Percentiles rank a stretch among this genome's conserved stretches.
Conservation (phyloP, 2,329 filamentous ascomycete species). For the Fusarium tupiense region DNA sequence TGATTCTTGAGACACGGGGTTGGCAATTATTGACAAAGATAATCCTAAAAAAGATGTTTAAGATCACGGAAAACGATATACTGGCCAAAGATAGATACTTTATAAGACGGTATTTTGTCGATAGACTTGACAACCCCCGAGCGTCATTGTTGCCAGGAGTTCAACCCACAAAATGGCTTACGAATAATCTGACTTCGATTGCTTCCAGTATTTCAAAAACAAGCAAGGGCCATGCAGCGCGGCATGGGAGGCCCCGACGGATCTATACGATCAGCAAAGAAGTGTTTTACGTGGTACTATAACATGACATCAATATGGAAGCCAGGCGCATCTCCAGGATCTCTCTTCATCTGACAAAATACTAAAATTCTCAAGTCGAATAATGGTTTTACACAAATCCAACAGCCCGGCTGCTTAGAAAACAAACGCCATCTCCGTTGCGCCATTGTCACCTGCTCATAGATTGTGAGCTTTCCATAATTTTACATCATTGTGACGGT, state of each 20-base stretch:
- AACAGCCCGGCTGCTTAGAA: constrained; percentile 4
- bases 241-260: background rate
- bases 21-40: background rate
- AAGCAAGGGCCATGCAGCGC: background rate
- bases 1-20: background rate
- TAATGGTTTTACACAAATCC: background rate
- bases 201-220: background rate
- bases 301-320: constrained; percentile 40
- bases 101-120: background rate
- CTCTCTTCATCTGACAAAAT: constrained; percentile 17
- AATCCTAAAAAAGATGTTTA: background rate
- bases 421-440: constrained; percentile 29
- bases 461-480: constrained; percentile 8
- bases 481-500: constrained; percentile 20
- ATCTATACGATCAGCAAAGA: constrained; percentile 10
- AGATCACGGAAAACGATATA: background rate
- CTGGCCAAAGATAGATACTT: background rate
- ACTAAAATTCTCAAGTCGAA: constrained; percentile 2
- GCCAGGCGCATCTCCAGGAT: constrained; percentile 21
- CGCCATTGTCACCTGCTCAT: constrained; percentile 15
- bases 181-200: background rate
- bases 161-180: background rate
- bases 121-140: background rate
- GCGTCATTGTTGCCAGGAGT: background rate
- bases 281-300: constrained; percentile 20